phyloP scores from a whole-genome alignment of 495 filamentous ascomycete species.

The Ascobolus immersus region DNA sequence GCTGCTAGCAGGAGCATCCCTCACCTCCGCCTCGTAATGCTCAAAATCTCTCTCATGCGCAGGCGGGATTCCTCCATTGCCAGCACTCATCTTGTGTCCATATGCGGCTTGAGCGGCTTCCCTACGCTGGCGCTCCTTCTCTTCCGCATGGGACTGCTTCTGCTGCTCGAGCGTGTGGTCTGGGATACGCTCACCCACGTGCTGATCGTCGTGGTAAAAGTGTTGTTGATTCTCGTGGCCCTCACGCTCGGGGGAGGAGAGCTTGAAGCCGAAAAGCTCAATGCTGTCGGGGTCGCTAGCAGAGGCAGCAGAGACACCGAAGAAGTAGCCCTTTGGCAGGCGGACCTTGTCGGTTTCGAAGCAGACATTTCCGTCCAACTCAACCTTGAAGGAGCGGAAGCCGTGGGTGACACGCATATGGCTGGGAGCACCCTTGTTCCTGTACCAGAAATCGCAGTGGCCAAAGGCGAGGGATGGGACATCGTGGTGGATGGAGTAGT shows the following conservation, averaged over 20 bases:
- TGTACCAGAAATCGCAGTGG: conserved; percentile 73
- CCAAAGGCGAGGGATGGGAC: conserved; percentile 78
- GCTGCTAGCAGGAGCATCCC: conserved; percentile 24
- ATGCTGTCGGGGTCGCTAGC: conserved; percentile 85
- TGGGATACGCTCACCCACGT: conserved; percentile 14
- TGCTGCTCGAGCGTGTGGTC: conserved; percentile 10
- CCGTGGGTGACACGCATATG: conserved; percentile 45
- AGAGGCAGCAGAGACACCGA: conserved; percentile 67
- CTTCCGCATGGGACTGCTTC: conserved; percentile 1
- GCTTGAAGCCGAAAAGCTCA: conserved; percentile 66
- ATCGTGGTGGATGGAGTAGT: conserved; percentile 52
- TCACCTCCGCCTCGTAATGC: conserved; percentile 21
- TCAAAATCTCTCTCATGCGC: conserved; percentile 21
- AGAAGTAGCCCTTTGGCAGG: conserved; percentile 57
- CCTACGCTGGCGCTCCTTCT: conserved; percentile 16
- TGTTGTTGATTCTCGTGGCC: conserved; percentile 10
- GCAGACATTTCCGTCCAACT: conserved; percentile 57
- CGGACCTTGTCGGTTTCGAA: conserved; percentile 52
- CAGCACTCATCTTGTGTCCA: too few relatives aligned
- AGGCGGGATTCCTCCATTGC: neutral
- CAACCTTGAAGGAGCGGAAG: conserved; percentile 38
- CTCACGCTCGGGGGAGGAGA: conserved; percentile 22
- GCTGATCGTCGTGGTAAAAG: conserved; percentile 9
- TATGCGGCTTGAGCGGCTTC: too few relatives aligned
- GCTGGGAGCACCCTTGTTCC: conserved; percentile 66